Base-by-base conservation (phyloP, 2,329 filamentous ascomycete genomes). In the Penicillium sp. region DNA sequence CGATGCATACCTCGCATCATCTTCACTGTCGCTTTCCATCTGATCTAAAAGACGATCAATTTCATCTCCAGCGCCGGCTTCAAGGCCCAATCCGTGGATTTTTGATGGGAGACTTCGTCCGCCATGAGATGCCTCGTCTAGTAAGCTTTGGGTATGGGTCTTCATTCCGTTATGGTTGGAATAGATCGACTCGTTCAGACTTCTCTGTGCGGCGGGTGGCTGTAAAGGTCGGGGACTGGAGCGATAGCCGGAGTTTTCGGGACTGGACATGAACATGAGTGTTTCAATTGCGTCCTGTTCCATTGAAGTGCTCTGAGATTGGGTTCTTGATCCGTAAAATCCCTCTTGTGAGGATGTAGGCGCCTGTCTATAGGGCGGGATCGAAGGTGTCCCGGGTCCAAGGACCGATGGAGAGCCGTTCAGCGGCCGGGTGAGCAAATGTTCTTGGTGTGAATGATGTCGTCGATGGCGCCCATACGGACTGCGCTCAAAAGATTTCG, bases 271-370 rank as follows among this genome's bases (percentile, higher is more conserved):
- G 61, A 78, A 78, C 8, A 78, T 61, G 9, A 79, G 60, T 0
- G 75, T 77, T 61, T 79, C 76, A n/a, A 79, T 76, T 10, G 76
- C 76, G 53, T 79, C 76, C 53, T 77, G 72, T 55, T 79, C 76
- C 73, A 77, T 77, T 1, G 71, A 68, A 14, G 73, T 72, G 46
- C 69, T 76, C 54, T 76, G 72, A 41, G 71, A 73, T 5, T 73
- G 69, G 0, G 70, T 73, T 42, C 69, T 63, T 56, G 67, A 48
- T 59, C 67, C 51, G 48, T 60, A 49, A 46, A 55, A 38, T 44
- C 54, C 57, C 14, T 62, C 62, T 25, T 62, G 57, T n/a, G 54
- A 62, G 4, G 62, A 65, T 10, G 56, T 59, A 18, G 56, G 51
- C 22, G 40, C 48, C 2, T 55, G 61, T 43, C 52, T 48, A 16